phyloP scores from a whole-genome alignment of 164 flowering plant genomes.

The Umbellularia californica region DNA sequence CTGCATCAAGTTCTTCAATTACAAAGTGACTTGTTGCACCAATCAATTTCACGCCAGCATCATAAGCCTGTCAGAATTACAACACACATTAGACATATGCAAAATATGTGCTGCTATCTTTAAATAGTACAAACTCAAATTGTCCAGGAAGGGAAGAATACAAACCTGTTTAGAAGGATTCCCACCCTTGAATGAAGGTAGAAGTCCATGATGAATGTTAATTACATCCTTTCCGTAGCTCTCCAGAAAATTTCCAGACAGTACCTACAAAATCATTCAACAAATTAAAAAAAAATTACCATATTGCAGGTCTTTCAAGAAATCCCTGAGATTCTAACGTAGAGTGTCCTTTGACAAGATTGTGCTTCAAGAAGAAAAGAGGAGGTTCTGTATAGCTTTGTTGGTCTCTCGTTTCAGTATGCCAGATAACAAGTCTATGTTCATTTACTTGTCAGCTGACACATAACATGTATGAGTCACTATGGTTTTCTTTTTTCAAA shows the following conservation, averaged over 20 bases:
- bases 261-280: slow-evolving; percentile 39
- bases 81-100: slow-evolving; percentile 10
- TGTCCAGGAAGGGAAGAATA: background rate
- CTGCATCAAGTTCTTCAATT: slow-evolving; percentile 86
- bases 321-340: background rate
- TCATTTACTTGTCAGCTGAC: background rate
- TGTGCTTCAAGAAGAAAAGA: background rate
- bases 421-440: background rate
- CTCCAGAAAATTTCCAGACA: slow-evolving; percentile 65
- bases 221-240: slow-evolving; percentile 78
- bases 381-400: background rate
- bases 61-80: slow-evolving; percentile 61
- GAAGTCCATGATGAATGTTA: slow-evolving; percentile 92
- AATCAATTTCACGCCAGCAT: slow-evolving; percentile 88
- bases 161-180: slow-evolving; percentile 81
- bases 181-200: slow-evolving; percentile 97
- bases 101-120: background rate
- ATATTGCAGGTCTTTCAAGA: background rate
- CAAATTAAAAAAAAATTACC: background rate
- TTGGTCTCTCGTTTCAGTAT: background rate
- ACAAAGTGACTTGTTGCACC: slow-evolving; percentile 97
- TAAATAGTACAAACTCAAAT: background rate
- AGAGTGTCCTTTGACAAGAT: background rate
- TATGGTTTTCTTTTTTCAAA: too few relatives aligned
- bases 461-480: background rate